Base-by-base conservation (phyloP, 139 green algal genomes). In the Chlamydomonas sphaeroides region DNA sequence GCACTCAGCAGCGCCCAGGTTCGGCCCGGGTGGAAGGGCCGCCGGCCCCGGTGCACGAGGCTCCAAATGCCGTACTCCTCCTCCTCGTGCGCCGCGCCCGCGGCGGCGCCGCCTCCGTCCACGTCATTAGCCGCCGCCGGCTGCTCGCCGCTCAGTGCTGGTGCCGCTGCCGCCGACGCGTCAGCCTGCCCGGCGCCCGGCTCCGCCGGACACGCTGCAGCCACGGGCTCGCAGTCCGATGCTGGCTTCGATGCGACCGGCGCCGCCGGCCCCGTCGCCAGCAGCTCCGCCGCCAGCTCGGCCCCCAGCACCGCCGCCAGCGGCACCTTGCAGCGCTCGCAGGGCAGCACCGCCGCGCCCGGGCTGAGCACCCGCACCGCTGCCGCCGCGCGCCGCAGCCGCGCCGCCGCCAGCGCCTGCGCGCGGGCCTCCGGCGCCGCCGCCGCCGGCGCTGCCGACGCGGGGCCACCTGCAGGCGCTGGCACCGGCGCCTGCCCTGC, bases 51-150 rank as follows among this genome's bases (percentile, higher is more conserved):
- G 42, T 84, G 88, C 73, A 86, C 83, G 8, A 86, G 56, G 39
- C 74, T 81, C 20, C 69, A 32, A 35, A 90, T 90, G 68, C 77
- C 86, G 71, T 88, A 90, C 61, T 84, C 77, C 23, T 88, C 86
- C 68, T 77, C 78, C 48, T 90, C 86, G 36, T 72, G 41, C 28
- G 75, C 75, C 33, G 62, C 51, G 8, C 35, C 42, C 10, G 39
- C 67, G 2, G 15, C 45, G 41, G 26, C 67, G 5, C 28, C 41
- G 26, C 10, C 41, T 11, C 4, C 67, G 1, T 7, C 30, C 63
- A 18, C 20, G 10, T 38, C 26, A 26, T 61, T 14, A 28, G 53
- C 53, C 20, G 61, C 61, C 38, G 33, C 63, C 7, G 63, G 17
- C 33, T 30, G 26, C 18, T n/a, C 33, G 35, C 35, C 33, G 33